Base-by-base conservation (phyloP, 179 eudicot species). In the Nepenthes alata region DNA sequence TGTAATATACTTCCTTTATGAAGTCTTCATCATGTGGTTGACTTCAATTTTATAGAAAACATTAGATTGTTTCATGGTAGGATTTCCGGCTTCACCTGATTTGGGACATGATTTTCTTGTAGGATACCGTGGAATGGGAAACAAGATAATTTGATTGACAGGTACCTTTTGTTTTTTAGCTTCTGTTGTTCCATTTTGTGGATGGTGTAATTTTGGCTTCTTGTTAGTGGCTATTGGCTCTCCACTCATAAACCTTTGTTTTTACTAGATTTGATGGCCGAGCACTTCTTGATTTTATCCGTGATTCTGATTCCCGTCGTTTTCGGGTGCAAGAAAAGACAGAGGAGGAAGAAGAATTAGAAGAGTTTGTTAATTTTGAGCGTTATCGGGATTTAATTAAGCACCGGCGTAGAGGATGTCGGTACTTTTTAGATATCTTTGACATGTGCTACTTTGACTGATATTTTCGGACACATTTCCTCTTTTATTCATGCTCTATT, bases 361-460 rank as follows among this genome's bases (percentile, higher is more conserved):
- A 89, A 77, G 98, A 93, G 91, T 93, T 89, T 85, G 98, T 93
- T 79, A 93, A 79, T 87, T 93, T 93, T 93, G 97, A 93, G 97
- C 98, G 98, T 83, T 93, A 89, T 77, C 97, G 97, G 94, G 98
- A 93, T 89, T 93, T 93, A 89, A 89, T 93, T 86, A 93, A 93
- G 89, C 98, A 89, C 85, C 97, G 93, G 62, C 98, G 98, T 80
- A 93, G 98, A 93, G 98, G 98, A 93, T 93, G 98, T 93, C 98
- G 97, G 98, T 93, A 93, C 98, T 93, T 86, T 80, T 84, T 83
- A 61, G 67, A 69, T 25, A 70, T 83, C 63, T 68, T 47, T 72
- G 69, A 70, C 67, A 70, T 77, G 72, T 80, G 68, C 50, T 77
- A 53, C 48, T 53, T 77, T 75, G 65, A 61, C 75, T 55, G 44